These are phyloP conservation scores for Penicillium lagena DNA, from an alignment of 495 filamentous ascomycete genomes.

Conservation along the genomic window DNA sequence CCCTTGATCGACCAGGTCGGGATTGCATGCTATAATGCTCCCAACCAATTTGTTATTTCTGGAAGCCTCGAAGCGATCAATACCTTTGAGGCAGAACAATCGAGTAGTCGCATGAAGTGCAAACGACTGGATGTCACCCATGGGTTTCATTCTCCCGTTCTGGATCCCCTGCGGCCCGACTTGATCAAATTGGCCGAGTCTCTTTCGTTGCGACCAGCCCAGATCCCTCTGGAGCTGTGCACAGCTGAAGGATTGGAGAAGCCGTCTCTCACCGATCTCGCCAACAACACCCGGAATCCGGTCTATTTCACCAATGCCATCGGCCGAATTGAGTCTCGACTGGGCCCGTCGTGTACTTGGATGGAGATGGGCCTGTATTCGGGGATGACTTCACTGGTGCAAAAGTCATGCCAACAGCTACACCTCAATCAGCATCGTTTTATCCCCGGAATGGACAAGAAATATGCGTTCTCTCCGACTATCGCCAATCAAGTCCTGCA, in stretches of 20 bases:
- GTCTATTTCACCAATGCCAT: constrained; percentile 8
- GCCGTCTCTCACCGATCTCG: too few relatives aligned
- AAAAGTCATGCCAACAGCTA: too few relatives aligned
- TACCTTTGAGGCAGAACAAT: not conserved
- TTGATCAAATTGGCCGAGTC: constrained; percentile 19
- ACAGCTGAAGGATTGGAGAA: too few relatives aligned
- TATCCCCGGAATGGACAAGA: too few relatives aligned
- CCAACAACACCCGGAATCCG: constrained; percentile 19
- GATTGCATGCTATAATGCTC: constrained; percentile 47
- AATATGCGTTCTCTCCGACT: too few relatives aligned
- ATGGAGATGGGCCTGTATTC: constrained; percentile 30
- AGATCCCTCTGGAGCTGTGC: too few relatives aligned
- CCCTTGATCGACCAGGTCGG: not conserved
- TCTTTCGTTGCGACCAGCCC: too few relatives aligned
- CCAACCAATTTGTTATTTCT: constrained; percentile 36
- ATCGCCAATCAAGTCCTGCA: too few relatives aligned
- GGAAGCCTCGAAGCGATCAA: constrained; percentile 31
- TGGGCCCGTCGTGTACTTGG: constrained; percentile 38
- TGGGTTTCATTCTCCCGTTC: constrained; percentile 43
- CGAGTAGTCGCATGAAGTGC: constrained; percentile 12
- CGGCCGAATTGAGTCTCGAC: too few relatives aligned
- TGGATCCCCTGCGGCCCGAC: constrained; percentile 28
- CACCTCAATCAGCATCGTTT: too few relatives aligned
- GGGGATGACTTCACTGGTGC: constrained; percentile 21
- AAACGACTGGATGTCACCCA: constrained; percentile 41